Evolutionary conservation across 129 eudicot genomes (phyloP), one percentile per base, ranked within the genome.

Genomic region (Dittrichia graveolens): DNA sequence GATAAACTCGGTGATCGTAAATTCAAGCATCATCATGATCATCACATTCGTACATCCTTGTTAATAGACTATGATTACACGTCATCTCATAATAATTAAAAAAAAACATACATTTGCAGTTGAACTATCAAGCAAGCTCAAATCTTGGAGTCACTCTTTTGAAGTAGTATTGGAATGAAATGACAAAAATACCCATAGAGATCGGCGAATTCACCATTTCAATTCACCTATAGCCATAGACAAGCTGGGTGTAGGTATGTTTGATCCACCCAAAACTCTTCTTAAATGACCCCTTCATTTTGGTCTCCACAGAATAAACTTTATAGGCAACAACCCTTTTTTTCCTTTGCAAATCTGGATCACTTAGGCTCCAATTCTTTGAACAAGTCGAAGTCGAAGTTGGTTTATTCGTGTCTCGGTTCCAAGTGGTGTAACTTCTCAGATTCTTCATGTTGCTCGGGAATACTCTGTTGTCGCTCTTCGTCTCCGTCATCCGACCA

Each of bases 201-300:
- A 55, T 59, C 5, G 54, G 39, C n/a, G 16, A 15, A 63, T 62
- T 65, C 56, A 55, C 38, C 19, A 61, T 37, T 3, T 72, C 19
- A 61, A 11, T 3, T 72, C 77, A 89, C 75, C 85, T 76, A 78
- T 79, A 83, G 42, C 88, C 91, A 82, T 82, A 73, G 8, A 89
- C 75, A 35, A 85, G 74, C 46, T 82, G 83, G 43, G 79, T 71
- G 69, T 63, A 84, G 65, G 87, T 49, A 45, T 86, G 82, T 64
- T 85, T 92, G 55, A 92, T 79, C 98, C 96, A 89, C 71, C 86
- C 87, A 56, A 87, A 89, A 60, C 98, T 92, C 80, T 92, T 92
- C 69, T 91, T 92, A 38, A 92, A 73, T 71, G 98, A 86, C 6
- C 89, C 87, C 59, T 89, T 92, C 91, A 92, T 75, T 78, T 92